These are phyloP conservation scores for Priceomyces castillae DNA, from an alignment of 805 yeast genomes.

Conservation along the genomic window DNA sequence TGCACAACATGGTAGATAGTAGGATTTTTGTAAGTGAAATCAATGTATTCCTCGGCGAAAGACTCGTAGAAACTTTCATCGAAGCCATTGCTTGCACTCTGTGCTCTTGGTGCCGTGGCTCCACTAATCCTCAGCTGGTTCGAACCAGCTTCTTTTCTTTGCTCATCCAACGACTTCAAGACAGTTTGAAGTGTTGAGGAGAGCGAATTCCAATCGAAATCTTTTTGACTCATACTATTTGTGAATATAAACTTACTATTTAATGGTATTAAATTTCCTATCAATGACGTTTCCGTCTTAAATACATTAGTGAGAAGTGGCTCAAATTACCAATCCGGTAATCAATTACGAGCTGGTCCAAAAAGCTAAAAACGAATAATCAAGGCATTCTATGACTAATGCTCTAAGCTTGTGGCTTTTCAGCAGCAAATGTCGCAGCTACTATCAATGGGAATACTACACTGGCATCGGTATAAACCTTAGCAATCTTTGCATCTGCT, in stretches of 20 bases:
- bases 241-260: background rate
- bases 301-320: background rate
- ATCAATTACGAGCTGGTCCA: background rate
- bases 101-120: background rate
- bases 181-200: background rate
- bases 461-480: slow-evolving; percentile 93
- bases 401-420: slow-evolving; percentile 16
- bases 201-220: background rate
- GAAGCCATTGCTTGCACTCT: background rate
- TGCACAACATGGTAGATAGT: slow-evolving; percentile 72
- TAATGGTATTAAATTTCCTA: background rate
- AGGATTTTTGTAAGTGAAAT: slow-evolving; percentile 70
- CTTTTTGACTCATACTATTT: background rate
- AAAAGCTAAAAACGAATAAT: background rate
- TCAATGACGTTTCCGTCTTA: slow-evolving; percentile 1
- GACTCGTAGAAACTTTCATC: slow-evolving; percentile 12
- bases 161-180: slow-evolving; percentile 1
- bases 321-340: background rate
- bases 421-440: slow-evolving; percentile 92
- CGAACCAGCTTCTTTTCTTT: background rate
- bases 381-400: background rate
- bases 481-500: slow-evolving; percentile 87
- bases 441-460: slow-evolving; percentile 93
- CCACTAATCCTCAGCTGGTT: background rate
- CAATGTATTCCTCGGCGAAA: slow-evolving; percentile 52